phyloP scores from a whole-genome alignment of 768 basidiomycete genomes.

The Mycena chlorophos region DNA sequence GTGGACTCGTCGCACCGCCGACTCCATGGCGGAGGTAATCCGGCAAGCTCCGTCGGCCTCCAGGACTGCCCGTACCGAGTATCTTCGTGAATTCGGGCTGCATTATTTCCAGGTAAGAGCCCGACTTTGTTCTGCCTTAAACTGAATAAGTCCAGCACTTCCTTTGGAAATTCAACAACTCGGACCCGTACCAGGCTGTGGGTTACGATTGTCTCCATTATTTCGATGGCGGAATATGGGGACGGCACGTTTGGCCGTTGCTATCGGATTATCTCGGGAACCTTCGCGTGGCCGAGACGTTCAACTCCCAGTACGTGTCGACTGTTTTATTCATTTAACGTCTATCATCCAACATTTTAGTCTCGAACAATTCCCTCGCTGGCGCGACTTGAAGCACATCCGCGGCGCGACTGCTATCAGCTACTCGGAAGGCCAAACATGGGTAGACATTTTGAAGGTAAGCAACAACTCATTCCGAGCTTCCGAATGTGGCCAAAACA shows the following conservation, averaged over 20 bases:
- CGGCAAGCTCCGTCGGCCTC: background rate
- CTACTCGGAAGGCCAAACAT: conserved; percentile 10
- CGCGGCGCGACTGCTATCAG: conserved; percentile 8
- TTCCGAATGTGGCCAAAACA: no score
- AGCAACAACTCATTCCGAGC: no score
- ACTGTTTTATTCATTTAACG: background rate
- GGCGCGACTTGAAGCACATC: conserved; percentile 8
- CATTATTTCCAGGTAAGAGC: conserved; percentile 11
- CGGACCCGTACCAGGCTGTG: conserved; percentile 3
- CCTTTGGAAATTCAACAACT: conserved; percentile 10
- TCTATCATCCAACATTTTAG: background rate
- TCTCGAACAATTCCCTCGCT: conserved; percentile 4
- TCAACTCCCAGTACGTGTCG: conserved; percentile 3
- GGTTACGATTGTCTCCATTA: conserved; percentile 12
- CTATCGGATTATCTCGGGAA: background rate
- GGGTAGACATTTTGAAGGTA: conserved; percentile 13
- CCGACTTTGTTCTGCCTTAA: background rate
- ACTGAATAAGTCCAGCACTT: conserved; percentile 2
- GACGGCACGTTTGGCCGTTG: conserved; percentile 10
- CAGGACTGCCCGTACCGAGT: conserved; percentile 7
- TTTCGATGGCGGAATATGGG: conserved; percentile 8
- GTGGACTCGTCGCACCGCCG: conserved; percentile 4
- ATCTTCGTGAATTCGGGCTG: conserved; percentile 10
- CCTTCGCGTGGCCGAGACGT: background rate
- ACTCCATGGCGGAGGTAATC: conserved; percentile 1